Evolutionary conservation across 2,329 filamentous ascomycete genomes (phyloP).

Genomic region (Aspergillus nomiae): DNA sequence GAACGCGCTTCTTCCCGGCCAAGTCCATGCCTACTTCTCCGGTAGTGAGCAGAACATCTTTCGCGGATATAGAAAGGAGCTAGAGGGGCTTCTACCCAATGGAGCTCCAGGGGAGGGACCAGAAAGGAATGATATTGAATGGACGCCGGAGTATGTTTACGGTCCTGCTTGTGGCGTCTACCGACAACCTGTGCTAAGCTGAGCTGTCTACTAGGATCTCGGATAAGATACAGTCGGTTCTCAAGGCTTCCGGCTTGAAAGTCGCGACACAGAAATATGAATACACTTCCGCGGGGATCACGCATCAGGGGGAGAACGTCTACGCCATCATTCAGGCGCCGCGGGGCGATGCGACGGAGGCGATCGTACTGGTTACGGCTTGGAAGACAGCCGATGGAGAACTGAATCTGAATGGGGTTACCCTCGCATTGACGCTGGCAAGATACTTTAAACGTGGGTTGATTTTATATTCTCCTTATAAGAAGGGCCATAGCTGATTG

Average conservation of each 20-base stretch:
- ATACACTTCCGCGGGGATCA: constrained; percentile 75
- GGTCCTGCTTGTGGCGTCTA: neutral
- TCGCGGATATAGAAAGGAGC: constrained; percentile 82
- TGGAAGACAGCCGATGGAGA: constrained; percentile 80
- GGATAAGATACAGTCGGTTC: constrained; percentile 71
- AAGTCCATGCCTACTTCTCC: constrained; percentile 97
- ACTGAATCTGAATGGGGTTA: constrained; percentile 83
- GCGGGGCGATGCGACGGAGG: constrained; percentile 93
- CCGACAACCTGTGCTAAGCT: constrained; percentile 15
- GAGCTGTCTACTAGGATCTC: constrained; percentile 51
- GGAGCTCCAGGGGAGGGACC: constrained; percentile 11
- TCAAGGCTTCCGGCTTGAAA: constrained; percentile 80
- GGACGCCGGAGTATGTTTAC: constrained; percentile 32
- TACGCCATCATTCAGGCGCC: constrained; percentile 94
- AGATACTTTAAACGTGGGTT: constrained; percentile 84
- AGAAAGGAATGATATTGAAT: constrained; percentile 20
- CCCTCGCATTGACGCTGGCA: constrained; percentile 80
- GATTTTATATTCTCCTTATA: neutral
- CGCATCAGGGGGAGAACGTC: constrained; percentile 79
- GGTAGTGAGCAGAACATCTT: constrained; percentile 96
- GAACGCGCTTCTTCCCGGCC: constrained; percentile 90
- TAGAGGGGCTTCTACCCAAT: constrained; percentile 55
- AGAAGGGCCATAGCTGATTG: constrained; percentile 16
- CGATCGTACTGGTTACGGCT: constrained; percentile 86
- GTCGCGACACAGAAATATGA: constrained; percentile 85